phyloP scores from a whole-genome alignment of 257 asterid genomes.

The Ophiorrhiza pumila region DNA sequence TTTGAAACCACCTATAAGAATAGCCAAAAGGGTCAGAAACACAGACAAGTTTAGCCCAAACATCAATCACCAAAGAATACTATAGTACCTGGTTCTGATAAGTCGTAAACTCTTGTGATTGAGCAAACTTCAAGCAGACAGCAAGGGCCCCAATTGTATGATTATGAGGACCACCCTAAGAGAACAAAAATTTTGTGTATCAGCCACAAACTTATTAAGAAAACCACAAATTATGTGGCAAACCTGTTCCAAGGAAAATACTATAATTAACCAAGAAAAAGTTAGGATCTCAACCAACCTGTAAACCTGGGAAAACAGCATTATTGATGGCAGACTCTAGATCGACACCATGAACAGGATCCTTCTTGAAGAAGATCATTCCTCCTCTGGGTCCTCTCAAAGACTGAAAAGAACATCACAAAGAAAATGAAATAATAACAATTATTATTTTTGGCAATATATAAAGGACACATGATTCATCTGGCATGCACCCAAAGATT shows the following conservation, averaged over 20 bases:
- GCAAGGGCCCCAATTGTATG: conserved; percentile 94
- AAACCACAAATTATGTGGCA: background rate
- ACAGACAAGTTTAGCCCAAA: background rate
- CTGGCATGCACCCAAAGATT: background rate
- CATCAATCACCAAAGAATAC: conserved; percentile 7
- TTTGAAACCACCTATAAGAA: conserved; percentile 68
- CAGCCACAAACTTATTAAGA: background rate
- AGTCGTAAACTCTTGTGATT: conserved; percentile 67
- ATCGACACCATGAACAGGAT: conserved; percentile 75
- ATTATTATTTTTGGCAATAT: background rate
- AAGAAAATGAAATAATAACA: background rate
- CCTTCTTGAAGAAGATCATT: conserved; percentile 95
- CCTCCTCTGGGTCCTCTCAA: conserved; percentile 98
- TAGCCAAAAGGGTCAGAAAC: conserved; percentile 16
- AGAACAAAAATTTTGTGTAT: background rate
- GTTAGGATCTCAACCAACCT: conserved; percentile 42
- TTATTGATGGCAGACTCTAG: conserved; percentile 83
- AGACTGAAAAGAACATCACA: conserved; percentile 45
- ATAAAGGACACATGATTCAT: background rate
- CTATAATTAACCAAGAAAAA: background rate
- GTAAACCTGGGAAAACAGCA: conserved; percentile 92
- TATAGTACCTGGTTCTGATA: conserved; percentile 71
- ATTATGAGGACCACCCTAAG: conserved; percentile 93
- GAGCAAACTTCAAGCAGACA: conserved; percentile 75
- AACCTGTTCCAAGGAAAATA: background rate